phyloP scores from a whole-genome alignment of 345 rosid genomes.

The Erodium maritimum region DNA sequence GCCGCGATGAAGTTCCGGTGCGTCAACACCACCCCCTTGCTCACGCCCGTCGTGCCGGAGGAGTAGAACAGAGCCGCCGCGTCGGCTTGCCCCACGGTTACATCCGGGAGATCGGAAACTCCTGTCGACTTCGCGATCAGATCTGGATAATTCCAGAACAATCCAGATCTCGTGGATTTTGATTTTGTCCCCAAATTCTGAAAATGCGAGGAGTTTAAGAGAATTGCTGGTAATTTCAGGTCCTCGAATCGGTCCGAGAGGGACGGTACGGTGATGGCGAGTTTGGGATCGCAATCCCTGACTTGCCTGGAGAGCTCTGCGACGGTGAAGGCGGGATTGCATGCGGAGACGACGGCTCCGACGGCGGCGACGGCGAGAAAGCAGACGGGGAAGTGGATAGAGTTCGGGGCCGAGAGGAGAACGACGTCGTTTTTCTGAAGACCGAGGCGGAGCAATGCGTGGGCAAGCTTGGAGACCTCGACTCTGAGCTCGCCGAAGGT shows the following conservation, averaged over 20 bases:
- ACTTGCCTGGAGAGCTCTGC: constrained; percentile 27
- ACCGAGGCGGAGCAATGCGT: constrained; percentile 20
- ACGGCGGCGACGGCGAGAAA: constrained; percentile 27
- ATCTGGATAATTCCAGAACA: constrained; percentile 13
- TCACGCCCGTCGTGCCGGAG: constrained; percentile 33
- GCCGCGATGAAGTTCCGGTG: constrained; percentile 30
- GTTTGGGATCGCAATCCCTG: constrained; percentile 25
- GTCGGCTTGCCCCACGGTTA: constrained; percentile 18
- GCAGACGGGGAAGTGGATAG: constrained; percentile 22
- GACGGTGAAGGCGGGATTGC: constrained; percentile 28
- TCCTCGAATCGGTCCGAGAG: constrained; percentile 22
- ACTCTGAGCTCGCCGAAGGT: constrained; percentile 26
- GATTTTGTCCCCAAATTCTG: no score
- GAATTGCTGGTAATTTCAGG: constrained; percentile 20
- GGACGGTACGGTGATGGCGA: constrained; percentile 21
- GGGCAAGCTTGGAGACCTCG: constrained; percentile 20
- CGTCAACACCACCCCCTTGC: constrained; percentile 33
- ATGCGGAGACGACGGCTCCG: constrained; percentile 37
- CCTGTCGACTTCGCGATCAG: constrained; percentile 15
- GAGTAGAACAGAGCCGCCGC: constrained; percentile 27
- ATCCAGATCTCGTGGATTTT: neutral
- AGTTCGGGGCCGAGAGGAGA: constrained; percentile 29
- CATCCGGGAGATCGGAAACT: constrained; percentile 9
- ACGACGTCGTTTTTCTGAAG: constrained; percentile 26
- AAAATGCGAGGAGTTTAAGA: no score